Evolutionary conservation across 2,329 filamentous ascomycete species (phyloP), one percentile per base, ranked within the genome.

Genomic region (Aspergillus aculeatus): DNA sequence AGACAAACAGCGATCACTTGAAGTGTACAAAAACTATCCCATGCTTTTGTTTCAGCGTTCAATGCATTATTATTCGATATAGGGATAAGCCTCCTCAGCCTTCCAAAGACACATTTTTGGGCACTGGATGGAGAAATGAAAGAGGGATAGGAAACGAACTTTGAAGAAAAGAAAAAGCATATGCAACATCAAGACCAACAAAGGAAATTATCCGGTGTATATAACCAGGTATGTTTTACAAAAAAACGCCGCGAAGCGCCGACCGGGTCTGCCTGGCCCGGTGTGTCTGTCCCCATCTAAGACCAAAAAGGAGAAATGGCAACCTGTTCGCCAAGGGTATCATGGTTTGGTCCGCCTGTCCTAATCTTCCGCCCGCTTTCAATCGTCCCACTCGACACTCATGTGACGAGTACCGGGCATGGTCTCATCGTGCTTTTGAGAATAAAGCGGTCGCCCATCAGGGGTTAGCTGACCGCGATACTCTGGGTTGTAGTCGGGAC

Each of bases 381-480:
- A 75, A 35, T 74, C 73, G 47, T 74, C 72, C 71, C 71, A 75
- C 10, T 75, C 72, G 9, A 69, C 70, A 47, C 71, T 71, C 44
- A 72, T 58, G 29, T 76, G 73, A n/a, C 70, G 69, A 38, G 68
- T 66, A 38, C 74, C 69, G 1, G 69, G 63, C 9, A 74, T 70
- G 9, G 68, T 60, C 24, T 76, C 74, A 44, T 77, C 73, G 11
- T 75, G 60, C 56, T 73, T 75, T 2, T 71, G 72, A 2, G 71
- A 72, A 12, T 71, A 72, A 54, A 79, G 73, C 0, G 78, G 78
- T 32, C 73, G 75, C 12, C 78, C 78, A 23, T 80, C 74, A 1
- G 74, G 67, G 6, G 77, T 78, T 10, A 80, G 68, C 41, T 75
- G 73, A 3, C 78, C 78, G 31, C 75, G 73, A 69, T 77, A 80